Evolutionary conservation across 1,284 basidiomycete genomes (phyloP).

Genomic region (Cryptococcus hybrid): DNA sequence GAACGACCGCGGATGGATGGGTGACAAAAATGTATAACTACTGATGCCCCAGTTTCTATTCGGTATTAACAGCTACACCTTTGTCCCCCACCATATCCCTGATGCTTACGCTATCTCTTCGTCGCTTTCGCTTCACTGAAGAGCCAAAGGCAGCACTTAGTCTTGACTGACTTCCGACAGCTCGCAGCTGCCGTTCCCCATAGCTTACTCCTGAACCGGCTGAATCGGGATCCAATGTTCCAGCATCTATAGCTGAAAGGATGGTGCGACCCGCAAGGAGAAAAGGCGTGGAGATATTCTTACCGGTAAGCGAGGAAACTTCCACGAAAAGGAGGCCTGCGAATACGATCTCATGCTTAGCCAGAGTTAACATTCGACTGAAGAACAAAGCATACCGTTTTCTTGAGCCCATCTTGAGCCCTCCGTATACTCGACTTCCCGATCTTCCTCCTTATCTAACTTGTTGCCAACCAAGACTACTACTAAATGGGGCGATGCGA

Average conservation of each 20-base stretch:
- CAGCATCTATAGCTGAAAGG: conserved; percentile 88
- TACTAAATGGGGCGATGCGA: conserved; percentile 81
- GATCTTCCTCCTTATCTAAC: conserved; percentile 86
- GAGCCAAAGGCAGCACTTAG: conserved; percentile 28
- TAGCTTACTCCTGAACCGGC: conserved; percentile 93
- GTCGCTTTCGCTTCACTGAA: conserved; percentile 19
- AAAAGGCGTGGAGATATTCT: conserved; percentile 93
- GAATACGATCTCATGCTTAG: neutral
- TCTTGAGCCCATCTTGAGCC: conserved; percentile 92
- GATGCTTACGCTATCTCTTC: conserved; percentile 39
- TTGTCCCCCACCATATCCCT: conserved; percentile 42
- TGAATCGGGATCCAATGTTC: conserved; percentile 86
- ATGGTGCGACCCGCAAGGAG: conserved; percentile 85
- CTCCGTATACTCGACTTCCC: conserved; percentile 92
- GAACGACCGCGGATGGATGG: no score
- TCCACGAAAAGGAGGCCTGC: conserved; percentile 89
- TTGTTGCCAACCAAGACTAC: conserved; percentile 95
- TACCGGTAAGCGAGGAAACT: conserved; percentile 85
- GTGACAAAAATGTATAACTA: no score
- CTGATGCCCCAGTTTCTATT: no score
- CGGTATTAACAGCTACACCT: conserved; percentile 34
- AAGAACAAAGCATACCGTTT: conserved; percentile 63
- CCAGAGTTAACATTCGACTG: no score
- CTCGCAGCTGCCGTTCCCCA: conserved; percentile 83
- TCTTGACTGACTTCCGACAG: conserved; percentile 59